These are phyloP conservation scores for Linum tenue DNA, from an alignment of 345 rosid genomes.

Conservation along the genomic window DNA sequence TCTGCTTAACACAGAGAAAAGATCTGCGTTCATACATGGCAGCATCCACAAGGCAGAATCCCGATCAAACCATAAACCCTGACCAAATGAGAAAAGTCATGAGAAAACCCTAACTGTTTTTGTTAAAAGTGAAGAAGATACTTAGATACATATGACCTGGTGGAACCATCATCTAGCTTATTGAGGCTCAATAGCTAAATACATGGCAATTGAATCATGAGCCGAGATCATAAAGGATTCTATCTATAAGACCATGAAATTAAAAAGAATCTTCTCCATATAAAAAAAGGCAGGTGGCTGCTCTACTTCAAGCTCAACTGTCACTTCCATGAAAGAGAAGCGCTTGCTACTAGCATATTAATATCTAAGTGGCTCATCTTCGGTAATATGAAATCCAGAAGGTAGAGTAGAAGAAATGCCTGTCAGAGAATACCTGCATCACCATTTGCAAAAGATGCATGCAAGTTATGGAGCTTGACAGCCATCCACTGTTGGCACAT, in stretches of 20 bases:
- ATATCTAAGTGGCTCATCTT: not conserved
- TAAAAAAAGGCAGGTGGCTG: not conserved
- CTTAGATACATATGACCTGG: not conserved
- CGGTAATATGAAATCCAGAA: not conserved
- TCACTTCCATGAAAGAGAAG: not conserved
- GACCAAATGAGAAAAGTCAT: not conserved
- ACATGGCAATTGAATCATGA: too few relatives aligned
- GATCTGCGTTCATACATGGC: constrained; percentile 78
- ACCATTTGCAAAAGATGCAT: constrained; percentile 98
- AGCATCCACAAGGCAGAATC: constrained; percentile 79
- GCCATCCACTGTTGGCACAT: constrained; percentile 99
- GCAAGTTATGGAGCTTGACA: constrained; percentile 76
- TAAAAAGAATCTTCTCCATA: not conserved
- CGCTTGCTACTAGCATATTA: not conserved
- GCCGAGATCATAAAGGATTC: too few relatives aligned
- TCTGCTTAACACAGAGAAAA: constrained; percentile 31
- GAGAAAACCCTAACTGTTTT: not conserved
- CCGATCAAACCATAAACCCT: constrained; percentile 87
- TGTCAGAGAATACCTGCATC: constrained; percentile 60
- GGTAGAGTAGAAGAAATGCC: not conserved
- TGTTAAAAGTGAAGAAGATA: too few relatives aligned
- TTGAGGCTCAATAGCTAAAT: too few relatives aligned
- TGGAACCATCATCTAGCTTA: not conserved
- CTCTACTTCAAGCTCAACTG: not conserved
- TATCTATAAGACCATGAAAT: not conserved